Evolutionary conservation across 1,284 basidiomycete genomes (phyloP), one percentile per base, ranked within the genome.

Genomic region (Cystobasidium sp.): DNA sequence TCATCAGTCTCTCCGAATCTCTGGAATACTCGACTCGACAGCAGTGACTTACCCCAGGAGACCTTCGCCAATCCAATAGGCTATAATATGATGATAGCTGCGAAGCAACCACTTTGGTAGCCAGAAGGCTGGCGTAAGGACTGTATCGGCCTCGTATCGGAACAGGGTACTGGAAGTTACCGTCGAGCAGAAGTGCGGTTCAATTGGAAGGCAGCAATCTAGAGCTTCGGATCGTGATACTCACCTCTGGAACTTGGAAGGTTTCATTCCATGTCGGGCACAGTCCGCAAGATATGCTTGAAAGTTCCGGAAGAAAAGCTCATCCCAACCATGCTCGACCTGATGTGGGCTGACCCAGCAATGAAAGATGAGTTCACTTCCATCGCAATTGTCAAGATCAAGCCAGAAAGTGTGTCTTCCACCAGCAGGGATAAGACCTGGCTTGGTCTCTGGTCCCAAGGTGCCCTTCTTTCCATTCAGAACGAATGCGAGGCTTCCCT

Each of bases 271-370:
- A 51, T 51, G 20, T 20, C 46, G 31, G 7, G 62, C 46, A 51
- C 62, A 65, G 51, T 65, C 62, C 46, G 62, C 62, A 49, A 65
- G 62, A 51, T 65, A 65, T n/a, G 37, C 31, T 44, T 65, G 62
- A 51, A 65, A 65, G 22, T 65, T 65, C 2, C 62, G 62, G 39
- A 65, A 65, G 62, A 65, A 65, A 16, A 52, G 9, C 18, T 49
- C 62, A 51, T 65, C 62, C 62, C 62, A 65, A 24, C 46, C 62
- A 24, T 65, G 62, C 39, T 65, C 62, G 10, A 49, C 24, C 14
- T 65, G 7, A 24, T 47, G 24, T n/a, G 62, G 62, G 24, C 49
- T 49, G 14, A 65, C 62, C 62, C 62, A 65, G 46, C 62, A 65
- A 14, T 65, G 62, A 51, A 65, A 65, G 46, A 65, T 46, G 5